phyloP scores from a whole-genome alignment of 2,329 filamentous ascomycete genomes.

The Penicillium sp. region DNA sequence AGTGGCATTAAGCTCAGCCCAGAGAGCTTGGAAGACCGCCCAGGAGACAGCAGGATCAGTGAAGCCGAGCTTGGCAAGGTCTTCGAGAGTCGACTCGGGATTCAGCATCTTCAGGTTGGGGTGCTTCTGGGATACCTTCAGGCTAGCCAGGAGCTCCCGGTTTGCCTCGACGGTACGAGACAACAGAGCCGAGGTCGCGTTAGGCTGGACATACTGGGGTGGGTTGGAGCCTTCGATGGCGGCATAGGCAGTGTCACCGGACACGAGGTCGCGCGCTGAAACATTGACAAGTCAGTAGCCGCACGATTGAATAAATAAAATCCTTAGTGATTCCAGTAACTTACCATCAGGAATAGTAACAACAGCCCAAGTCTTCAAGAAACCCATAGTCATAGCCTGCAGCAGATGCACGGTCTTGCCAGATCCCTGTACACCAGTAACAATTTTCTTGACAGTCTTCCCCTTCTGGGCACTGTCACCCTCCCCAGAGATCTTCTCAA shows the following conservation, averaged over 20 bases:
- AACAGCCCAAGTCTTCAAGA: slow-evolving; percentile 82
- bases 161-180: slow-evolving; percentile 71
- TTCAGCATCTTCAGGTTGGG: slow-evolving; percentile 59
- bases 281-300: slow-evolving; percentile 17
- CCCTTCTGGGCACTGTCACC: slow-evolving; percentile 32
- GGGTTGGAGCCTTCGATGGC: slow-evolving; percentile 57
- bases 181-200: slow-evolving; percentile 71
- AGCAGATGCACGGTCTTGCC: slow-evolving; percentile 86
- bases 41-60: slow-evolving; percentile 74
- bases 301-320: not conserved
- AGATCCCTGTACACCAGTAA: slow-evolving; percentile 68
- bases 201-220: slow-evolving; percentile 68
- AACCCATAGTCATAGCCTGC: slow-evolving; percentile 76
- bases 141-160: slow-evolving; percentile 55
- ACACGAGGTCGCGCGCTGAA: slow-evolving; percentile 73
- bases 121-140: slow-evolving; percentile 52
- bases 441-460: slow-evolving; percentile 53
- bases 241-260: slow-evolving; percentile 75
- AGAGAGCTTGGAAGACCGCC: slow-evolving; percentile 75
- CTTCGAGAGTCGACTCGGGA: slow-evolving; percentile 58
- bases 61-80: slow-evolving; percentile 65
- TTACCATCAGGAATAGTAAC: slow-evolving; percentile 84
- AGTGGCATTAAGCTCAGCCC: slow-evolving; percentile 67
- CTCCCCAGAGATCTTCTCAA: slow-evolving; percentile 54
- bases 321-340: slow-evolving; percentile 22